Base-by-base conservation (phyloP, 371 early-diverging fungal genomes). In the Rhizopus delemar region DNA sequence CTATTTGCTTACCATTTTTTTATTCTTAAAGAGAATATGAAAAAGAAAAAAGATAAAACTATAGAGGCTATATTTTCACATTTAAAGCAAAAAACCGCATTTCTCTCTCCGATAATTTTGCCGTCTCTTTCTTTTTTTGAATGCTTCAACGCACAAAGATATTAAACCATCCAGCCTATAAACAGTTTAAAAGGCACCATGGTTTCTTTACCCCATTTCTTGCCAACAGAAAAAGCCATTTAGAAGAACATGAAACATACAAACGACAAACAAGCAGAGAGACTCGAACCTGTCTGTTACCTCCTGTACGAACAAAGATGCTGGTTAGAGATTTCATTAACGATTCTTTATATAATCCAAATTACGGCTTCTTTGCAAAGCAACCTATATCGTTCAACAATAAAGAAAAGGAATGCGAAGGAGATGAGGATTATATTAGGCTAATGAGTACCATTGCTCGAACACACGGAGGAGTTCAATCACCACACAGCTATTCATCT, bases 331-430 rank as follows among this genome's bases (percentile, higher is more conserved):
- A 96, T 59, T 95, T 93, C 70, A 93, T 97, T 55, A 85, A 95
- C 69, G 87, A 95, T 63, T 85, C 93, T 15, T 82, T 96, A 8
- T 95, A 96, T 73, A 89, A 96, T 66, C 93, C 94, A 1, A 43
- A 86, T 53, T 95, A 96, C 69, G 97, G 97, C 0, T 97, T 94
- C 73, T 94, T 94, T 66, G 88, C 92, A 1, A 91, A 90, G 65
- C 88, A 92, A 51, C 93, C 92, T 9, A 11, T 31, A n/a, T 31
- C 49, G 5, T 11, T 35, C 12, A 34, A 22, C 7, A 22, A 5
- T 13, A 46, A 41, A 38, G 53, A 62, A 16, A 46, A 22, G 22
- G 22, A 59, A 46, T 52, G 41, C 31, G 49, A 60, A 33, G 41
- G 53, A 39, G 62, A 62, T 29, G 62, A 62, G 22, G 56, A 56